These are phyloP conservation scores for Trichoderma reesei DNA, from an alignment of 495 filamentous ascomycete species.

Conservation along the genomic window DNA sequence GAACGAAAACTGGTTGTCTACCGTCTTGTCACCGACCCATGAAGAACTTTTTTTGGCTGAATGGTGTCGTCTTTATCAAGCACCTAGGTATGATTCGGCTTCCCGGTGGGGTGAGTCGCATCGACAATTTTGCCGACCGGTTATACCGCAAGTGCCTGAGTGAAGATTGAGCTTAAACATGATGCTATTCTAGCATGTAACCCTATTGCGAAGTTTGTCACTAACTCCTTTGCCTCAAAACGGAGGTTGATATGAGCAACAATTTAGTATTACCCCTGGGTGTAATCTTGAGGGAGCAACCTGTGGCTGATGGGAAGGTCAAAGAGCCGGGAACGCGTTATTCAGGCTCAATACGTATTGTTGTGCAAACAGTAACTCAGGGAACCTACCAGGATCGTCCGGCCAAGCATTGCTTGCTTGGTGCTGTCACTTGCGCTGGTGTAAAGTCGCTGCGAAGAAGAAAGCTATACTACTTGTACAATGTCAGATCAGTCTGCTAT, in stretches of 20 bases:
- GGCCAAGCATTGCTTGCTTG: too few species aligned
- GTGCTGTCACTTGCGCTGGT: too few species aligned
- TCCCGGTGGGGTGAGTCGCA: neutral
- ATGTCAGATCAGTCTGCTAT: too few species aligned
- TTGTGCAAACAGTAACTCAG: too few species aligned
- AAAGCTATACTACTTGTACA: too few species aligned
- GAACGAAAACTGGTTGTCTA: neutral
- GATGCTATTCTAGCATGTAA: too few species aligned
- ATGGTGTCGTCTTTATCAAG: neutral
- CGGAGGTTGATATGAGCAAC: neutral
- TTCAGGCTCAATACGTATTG: constrained; percentile 7
- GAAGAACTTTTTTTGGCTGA: neutral
- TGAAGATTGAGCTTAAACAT: neutral
- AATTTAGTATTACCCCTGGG: neutral
- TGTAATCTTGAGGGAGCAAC: too few species aligned
- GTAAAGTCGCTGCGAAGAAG: too few species aligned
- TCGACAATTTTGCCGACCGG: neutral
- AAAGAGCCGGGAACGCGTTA: neutral
- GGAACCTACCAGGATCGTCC: too few species aligned
- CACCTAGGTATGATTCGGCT: neutral
- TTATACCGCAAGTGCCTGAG: neutral
- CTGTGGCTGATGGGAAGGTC: neutral
- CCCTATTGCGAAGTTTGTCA: neutral
- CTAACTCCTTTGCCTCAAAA: neutral
- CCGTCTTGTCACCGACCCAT: neutral